Conservation (phyloP, 169 alveolate species). For the Cryptosporidium parvum region DNA sequence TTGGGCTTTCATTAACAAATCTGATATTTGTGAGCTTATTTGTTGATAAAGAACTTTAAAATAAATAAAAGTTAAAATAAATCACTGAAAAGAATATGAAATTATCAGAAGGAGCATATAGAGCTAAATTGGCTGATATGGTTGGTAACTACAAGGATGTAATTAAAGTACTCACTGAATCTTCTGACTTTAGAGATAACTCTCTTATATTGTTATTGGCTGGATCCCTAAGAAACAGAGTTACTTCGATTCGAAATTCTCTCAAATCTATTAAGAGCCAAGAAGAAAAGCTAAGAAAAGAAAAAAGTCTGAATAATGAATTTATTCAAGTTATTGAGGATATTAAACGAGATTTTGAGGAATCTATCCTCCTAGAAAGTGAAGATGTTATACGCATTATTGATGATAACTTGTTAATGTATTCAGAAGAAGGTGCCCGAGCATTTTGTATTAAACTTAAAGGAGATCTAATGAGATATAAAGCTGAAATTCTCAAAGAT, state of each 20-base stretch:
- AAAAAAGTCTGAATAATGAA: not conserved
- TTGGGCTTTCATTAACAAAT: no score
- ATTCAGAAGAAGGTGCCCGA: constrained; percentile 9
- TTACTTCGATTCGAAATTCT: constrained; percentile 59
- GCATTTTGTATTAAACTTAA: constrained; percentile 69
- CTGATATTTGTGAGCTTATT: not conserved
- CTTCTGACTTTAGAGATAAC: constrained; percentile 58
- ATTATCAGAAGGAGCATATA: constrained; percentile 60
- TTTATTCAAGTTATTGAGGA: constrained; percentile 6
- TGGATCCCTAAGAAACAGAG: constrained; percentile 69
- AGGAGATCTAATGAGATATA: constrained; percentile 71
- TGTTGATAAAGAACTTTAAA: not conserved
- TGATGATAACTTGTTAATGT: constrained; percentile 65
- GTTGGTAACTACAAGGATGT: constrained; percentile 66
- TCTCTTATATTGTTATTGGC: constrained; percentile 50
- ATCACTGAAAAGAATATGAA: constrained; percentile 15
- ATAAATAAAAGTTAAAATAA: not conserved
- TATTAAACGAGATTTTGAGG: constrained; percentile 25
- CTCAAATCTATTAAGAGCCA: constrained; percentile 19
- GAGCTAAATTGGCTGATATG: constrained; percentile 59
- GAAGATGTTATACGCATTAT: constrained; percentile 58
- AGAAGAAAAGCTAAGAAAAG: not conserved
- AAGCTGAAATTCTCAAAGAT: constrained; percentile 49
- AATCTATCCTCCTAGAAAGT: constrained; percentile 49
- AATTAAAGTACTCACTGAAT: constrained; percentile 49